These are phyloP conservation scores for Microsporum canis DNA, from an alignment of 2,329 filamentous ascomycete genomes.

Conservation along the genomic window DNA sequence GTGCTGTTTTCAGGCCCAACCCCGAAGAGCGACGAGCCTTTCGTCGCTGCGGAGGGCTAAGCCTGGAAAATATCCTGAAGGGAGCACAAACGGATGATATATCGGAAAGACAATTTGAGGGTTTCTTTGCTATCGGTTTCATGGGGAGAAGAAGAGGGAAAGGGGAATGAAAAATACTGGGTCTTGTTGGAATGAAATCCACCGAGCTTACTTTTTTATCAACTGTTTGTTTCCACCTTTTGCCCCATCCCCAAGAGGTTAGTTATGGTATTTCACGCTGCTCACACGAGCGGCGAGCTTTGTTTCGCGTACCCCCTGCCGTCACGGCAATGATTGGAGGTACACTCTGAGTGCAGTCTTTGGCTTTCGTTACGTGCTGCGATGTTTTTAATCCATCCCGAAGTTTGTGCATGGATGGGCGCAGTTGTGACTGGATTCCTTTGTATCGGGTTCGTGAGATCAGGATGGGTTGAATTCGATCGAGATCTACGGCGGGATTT, in stretches of 20 bases:
- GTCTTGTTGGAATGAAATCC: neutral
- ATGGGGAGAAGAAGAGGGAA: neutral
- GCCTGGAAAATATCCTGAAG: neutral
- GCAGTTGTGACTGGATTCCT: neutral
- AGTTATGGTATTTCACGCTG: neutral
- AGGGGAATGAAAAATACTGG: neutral
- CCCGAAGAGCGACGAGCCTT: neutral
- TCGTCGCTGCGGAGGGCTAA: neutral
- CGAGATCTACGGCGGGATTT: neutral
- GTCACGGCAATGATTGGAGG: neutral
- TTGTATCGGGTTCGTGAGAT: neutral
- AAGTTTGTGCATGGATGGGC: neutral
- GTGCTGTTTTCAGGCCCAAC: neutral
- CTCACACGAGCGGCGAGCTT: slow-evolving; percentile 3
- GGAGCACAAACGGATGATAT: neutral
- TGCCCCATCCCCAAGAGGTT: neutral
- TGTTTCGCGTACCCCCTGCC: neutral
- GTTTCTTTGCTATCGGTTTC: neutral
- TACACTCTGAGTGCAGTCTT: neutral
- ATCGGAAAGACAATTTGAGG: neutral
- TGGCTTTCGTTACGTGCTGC: neutral
- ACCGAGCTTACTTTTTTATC: neutral
- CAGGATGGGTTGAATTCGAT: neutral
- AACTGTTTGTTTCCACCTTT: neutral
- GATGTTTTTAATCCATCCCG: neutral